Conservation (phyloP, 371 early-diverging fungal genomes). For the Mortierella sp. region DNA sequence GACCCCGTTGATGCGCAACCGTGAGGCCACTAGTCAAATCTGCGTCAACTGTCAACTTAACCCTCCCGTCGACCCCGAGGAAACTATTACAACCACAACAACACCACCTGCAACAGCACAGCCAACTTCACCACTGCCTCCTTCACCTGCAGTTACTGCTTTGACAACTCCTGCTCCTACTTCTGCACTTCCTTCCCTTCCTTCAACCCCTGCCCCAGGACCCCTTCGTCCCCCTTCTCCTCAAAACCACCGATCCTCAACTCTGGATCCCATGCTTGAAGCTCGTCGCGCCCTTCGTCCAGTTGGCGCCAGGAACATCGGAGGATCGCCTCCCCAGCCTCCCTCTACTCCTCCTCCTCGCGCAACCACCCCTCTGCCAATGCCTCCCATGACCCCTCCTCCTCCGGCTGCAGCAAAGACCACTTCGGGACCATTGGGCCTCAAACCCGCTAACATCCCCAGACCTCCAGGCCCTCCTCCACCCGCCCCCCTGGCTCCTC, state of each 20-base stretch:
- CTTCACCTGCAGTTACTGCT: constrained; percentile 6
- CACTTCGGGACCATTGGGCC: constrained; percentile 21
- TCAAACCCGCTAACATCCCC: constrained; percentile 31
- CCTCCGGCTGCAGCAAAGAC: constrained; percentile 22
- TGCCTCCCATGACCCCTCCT: constrained; percentile 32
- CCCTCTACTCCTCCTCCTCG: constrained; percentile 42
- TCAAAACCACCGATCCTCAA: constrained; percentile 35
- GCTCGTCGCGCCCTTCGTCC: constrained; percentile 46
- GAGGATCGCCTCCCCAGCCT: constrained; percentile 26
- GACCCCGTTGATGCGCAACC: constrained; percentile 59
- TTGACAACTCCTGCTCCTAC: constrained; percentile 32
- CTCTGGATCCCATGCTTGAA: constrained; percentile 48
- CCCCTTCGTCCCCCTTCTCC: constrained; percentile 25
- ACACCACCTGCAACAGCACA: neutral
- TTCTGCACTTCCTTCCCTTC: constrained; percentile 30
- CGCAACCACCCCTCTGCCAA: constrained; percentile 33
- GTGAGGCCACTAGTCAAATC: constrained; percentile 55
- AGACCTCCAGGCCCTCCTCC: constrained; percentile 45
- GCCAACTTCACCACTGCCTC: constrained; percentile 8
- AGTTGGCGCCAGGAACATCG: constrained; percentile 27
- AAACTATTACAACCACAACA: constrained; percentile 10
- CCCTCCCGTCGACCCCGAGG: constrained; percentile 52
- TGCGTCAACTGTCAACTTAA: constrained; percentile 56
- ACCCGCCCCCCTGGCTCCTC: constrained; percentile 22
- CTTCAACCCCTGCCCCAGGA: constrained; percentile 17